A percentile compares a stretch with the other conserved stretches of the same genome.
These are phyloP conservation scores for Trichophyton mentagrophytes DNA, from an alignment of 2,329 filamentous ascomycete species.

Conservation along the genomic window DNA sequence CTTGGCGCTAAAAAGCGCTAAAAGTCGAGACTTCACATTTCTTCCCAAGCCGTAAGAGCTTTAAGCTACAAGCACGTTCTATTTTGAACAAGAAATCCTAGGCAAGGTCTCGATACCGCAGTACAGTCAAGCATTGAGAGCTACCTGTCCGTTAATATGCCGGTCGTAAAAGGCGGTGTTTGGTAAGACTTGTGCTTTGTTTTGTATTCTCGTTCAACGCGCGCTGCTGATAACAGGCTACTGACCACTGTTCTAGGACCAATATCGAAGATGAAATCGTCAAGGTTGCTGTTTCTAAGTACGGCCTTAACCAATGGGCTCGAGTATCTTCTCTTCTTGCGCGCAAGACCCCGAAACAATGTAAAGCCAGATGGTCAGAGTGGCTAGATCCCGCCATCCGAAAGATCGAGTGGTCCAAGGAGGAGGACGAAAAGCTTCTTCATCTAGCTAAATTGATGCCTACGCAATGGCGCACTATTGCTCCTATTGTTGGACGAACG, in stretches of 20 bases:
- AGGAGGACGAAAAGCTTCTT: constrained; percentile 94
- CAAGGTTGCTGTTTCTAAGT: constrained; percentile 88
- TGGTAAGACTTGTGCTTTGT: constrained; percentile 32
- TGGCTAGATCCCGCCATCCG: constrained; percentile 97
- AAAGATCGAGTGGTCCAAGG: constrained; percentile 97
- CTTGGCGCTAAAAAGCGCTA: constrained; percentile 10
- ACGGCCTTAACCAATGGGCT: constrained; percentile 95
- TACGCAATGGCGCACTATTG: constrained; percentile 97
- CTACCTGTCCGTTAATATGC: constrained; percentile 35
- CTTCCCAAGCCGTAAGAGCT: not conserved
- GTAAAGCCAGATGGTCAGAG: constrained; percentile 96
- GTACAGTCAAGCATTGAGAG: not conserved
- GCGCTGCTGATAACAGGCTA: not conserved
- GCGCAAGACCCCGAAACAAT: constrained; percentile 96
- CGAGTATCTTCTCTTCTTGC: constrained; percentile 93
- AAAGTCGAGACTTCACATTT: not conserved
- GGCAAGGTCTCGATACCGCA: not conserved
- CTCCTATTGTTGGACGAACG: constrained; percentile 88
- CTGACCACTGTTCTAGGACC: constrained; percentile 31
- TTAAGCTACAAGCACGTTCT: not conserved
- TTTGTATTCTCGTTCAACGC: not conserved
- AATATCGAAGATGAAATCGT: constrained; percentile 87
- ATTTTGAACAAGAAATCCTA: too few species aligned
- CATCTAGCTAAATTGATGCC: constrained; percentile 98
- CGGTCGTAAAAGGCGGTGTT: constrained; percentile 54